Evolutionary conservation across 805 yeast species (phyloP).

Genomic region (Kodamaea restingae): DNA sequence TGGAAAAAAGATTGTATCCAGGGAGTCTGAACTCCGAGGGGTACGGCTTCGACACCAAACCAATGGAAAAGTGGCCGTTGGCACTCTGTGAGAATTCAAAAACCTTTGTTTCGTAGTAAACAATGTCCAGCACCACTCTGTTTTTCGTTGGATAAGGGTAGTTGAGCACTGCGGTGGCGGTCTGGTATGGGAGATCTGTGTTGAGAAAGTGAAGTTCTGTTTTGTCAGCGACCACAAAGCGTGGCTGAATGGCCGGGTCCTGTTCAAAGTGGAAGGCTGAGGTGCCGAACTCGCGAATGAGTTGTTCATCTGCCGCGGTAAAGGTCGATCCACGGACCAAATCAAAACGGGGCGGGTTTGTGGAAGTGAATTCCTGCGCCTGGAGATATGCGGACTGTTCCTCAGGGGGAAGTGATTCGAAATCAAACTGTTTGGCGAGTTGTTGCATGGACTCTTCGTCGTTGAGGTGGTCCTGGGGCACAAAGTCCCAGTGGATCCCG

Average conservation of each 20-base stretch:
- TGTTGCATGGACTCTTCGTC: constrained; percentile 36
- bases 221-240: constrained; percentile 36
- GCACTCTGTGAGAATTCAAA: constrained; percentile 29
- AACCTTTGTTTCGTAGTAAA: constrained; percentile 58
- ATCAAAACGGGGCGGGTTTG: constrained; percentile 29
- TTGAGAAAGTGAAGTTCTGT: constrained; percentile 35
- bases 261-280: constrained; percentile 39
- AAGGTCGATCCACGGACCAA: constrained; percentile 32
- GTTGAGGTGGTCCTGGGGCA: constrained; percentile 36
- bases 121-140: constrained; percentile 33
- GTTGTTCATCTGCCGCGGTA: constrained; percentile 18
- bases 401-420: constrained; percentile 35
- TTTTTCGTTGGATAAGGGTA: constrained; percentile 36
- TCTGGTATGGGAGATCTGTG: constrained; percentile 37
- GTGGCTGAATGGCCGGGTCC: constrained; percentile 26
- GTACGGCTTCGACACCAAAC: constrained; percentile 67
- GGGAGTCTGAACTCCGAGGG: constrained; percentile 68
- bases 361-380: constrained; percentile 32
- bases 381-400: constrained; percentile 34
- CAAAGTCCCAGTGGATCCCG: constrained; percentile 10
- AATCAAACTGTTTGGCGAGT: constrained; percentile 36
- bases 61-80: constrained; percentile 57
- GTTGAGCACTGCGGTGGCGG: constrained; percentile 38
- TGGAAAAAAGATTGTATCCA: constrained; percentile 64
- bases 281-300: constrained; percentile 31